Evolutionary conservation across 768 basidiomycete species (phyloP), one percentile per base, ranked within the genome.

Genomic region (Tylopilus vinaceipallidus): DNA sequence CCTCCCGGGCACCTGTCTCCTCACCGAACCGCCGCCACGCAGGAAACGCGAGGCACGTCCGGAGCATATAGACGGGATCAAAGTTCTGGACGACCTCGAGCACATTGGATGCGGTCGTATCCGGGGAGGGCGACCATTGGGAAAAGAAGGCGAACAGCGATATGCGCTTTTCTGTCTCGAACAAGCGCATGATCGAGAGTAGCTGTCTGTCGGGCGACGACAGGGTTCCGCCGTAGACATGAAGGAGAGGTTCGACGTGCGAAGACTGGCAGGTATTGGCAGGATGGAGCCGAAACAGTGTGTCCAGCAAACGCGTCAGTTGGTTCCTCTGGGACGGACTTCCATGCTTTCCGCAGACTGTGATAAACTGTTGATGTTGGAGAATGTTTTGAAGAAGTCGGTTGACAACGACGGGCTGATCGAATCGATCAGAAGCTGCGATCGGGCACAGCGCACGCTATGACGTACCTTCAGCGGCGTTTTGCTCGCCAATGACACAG

Each of bases 211-310:
- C 95, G 2, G 53, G n/a, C 14, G 13, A 42, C 0, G 82, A 79
- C n/a, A 88, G 64, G 0, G 88, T 88, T 2, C 88, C 95, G 9
- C 78, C 69, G 63, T 98, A 98, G 1, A 93, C 70, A 17, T 70
- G 71, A 37, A 88, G 67, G 30, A 98, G 73, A 1, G 90, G 91
- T 39, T 89, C 84, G 37, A 95, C 70, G 55, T 95, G 91, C 3
- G 81, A 86, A 10, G 84, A 77, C 63, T 95, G 95, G 60, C 90
- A 95, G 2, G 92, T 87, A 58, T 91, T 42, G 12, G 75, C 68
- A 0, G 93, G 90, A 60, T 94, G 84, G 13, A 85, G 75, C 47
- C 78, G 66, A 73, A 95, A 97, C 2, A 95, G 73, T 3, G 71
- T 67, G 38, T 82, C 74, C 4, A 95, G 68, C 1, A 90, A 66